phyloP scores from a whole-genome alignment of 192 early-diverging fungal species.

The Lobosporangium transversale region DNA sequence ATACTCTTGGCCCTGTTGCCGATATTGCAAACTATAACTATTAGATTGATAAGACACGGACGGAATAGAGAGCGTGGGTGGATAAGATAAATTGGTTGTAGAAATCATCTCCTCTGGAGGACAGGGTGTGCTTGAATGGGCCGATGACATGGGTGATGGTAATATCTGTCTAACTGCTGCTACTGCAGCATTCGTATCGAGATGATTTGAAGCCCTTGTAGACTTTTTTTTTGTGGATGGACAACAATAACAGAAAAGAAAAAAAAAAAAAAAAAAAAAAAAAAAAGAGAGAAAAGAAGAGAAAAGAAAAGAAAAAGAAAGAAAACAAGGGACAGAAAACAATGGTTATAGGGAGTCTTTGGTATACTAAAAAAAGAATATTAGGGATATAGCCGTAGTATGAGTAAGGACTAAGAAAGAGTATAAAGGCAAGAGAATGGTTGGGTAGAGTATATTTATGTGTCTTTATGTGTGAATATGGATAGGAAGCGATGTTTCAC shows the following conservation, averaged over 20 bases:
- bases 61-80: conserved; percentile 28
- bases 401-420: neutral
- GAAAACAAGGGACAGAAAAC: neutral
- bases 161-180: conserved; percentile 20
- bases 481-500: no score
- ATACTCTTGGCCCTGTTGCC: conserved; percentile 14
- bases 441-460: no score
- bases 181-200: conserved; percentile 23
- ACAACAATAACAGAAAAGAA: neutral
- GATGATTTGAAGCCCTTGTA: conserved; percentile 19
- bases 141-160: conserved; percentile 41
- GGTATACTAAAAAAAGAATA: neutral
- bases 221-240: conserved; percentile 3
- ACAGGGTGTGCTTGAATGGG: conserved; percentile 5
- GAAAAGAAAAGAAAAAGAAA: neutral
- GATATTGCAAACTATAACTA: conserved; percentile 22
- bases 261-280: neutral
- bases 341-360: neutral
- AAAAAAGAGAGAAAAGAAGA: neutral
- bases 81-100: conserved; percentile 30
- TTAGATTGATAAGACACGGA: conserved; percentile 22
- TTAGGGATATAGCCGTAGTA: neutral
- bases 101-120: conserved; percentile 38
- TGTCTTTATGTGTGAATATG: no score
- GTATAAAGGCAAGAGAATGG: no score